Conservation (phyloP, 2,329 filamentous ascomycete genomes). For the Xylariaceae sp. region DNA sequence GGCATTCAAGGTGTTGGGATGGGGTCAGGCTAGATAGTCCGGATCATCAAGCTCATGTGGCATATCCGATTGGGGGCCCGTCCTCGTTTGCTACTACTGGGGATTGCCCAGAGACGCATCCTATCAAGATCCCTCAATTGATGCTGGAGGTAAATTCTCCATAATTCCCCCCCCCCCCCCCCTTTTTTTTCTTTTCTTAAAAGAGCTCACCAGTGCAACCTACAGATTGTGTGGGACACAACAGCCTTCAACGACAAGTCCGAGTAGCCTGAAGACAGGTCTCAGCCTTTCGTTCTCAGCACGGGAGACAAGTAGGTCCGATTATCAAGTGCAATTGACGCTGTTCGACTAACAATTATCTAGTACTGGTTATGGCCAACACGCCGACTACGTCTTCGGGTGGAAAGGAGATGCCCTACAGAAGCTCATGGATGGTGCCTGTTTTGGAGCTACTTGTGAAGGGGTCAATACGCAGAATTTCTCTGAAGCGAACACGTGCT, state of each 20-base stretch:
- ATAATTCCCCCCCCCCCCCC: no score
- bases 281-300: neutral
- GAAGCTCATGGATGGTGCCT: neutral
- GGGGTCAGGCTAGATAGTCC: conserved; percentile 41
- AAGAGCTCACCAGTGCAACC: no score
- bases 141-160: conserved; percentile 15
- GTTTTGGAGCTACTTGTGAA: neutral
- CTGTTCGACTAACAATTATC: no score
- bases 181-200: no score
- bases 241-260: neutral
- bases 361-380: conserved; percentile 28
- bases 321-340: no score
- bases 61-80: conserved; percentile 35
- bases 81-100: conserved; percentile 15
- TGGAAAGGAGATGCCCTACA: conserved; percentile 33
- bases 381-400: conserved; percentile 35
- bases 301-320: neutral
- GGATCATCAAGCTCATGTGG: conserved; percentile 41
- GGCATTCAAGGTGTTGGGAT: conserved; percentile 41
- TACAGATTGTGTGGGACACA: conserved; percentile 19
- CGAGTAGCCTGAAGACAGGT: neutral
- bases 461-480: neutral
- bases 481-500: neutral
- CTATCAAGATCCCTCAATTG: conserved; percentile 21
- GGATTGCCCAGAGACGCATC: conserved; percentile 19